Conservation (phyloP, 257 asterid genomes). For the Eustoma russellianum region DNA sequence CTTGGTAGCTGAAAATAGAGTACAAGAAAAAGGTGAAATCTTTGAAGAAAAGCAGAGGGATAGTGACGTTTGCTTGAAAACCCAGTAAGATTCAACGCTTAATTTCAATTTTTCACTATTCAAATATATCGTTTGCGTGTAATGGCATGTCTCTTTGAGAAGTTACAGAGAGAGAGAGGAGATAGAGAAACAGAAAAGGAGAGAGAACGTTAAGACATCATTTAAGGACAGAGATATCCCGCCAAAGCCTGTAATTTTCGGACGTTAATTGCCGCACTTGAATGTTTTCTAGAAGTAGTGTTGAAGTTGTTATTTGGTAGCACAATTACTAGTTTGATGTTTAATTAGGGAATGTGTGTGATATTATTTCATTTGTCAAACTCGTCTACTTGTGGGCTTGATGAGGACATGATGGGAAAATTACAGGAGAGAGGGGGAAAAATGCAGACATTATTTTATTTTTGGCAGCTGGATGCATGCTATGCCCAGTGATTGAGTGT, state of each 20-base stretch:
- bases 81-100: slow-evolving; percentile 24
- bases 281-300: not conserved
- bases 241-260: slow-evolving; percentile 37
- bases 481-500: too few species aligned
- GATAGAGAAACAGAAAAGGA: not conserved
- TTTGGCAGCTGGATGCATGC: too few species aligned
- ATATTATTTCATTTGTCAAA: too few species aligned
- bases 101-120: slow-evolving; percentile 19
- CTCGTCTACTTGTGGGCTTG: too few species aligned
- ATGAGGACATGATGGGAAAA: too few species aligned
- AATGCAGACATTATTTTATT: too few species aligned
- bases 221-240: slow-evolving; percentile 51
- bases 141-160: slow-evolving; percentile 12
- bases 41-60: slow-evolving; percentile 34
- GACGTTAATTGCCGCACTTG: slow-evolving; percentile 29
- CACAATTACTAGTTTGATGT: not conserved
- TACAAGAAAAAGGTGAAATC: slow-evolving; percentile 19
- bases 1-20: slow-evolving; percentile 30
- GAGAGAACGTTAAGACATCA: slow-evolving; percentile 21
- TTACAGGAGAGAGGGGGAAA: too few species aligned
- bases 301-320: not conserved
- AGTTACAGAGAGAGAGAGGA: slow-evolving; percentile 8
- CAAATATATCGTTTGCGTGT: too few species aligned
- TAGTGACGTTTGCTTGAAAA: slow-evolving; percentile 38
- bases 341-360: not conserved